Evolutionary conservation across 805 yeast species (phyloP).

Genomic region (Teunomyces pallodes): DNA sequence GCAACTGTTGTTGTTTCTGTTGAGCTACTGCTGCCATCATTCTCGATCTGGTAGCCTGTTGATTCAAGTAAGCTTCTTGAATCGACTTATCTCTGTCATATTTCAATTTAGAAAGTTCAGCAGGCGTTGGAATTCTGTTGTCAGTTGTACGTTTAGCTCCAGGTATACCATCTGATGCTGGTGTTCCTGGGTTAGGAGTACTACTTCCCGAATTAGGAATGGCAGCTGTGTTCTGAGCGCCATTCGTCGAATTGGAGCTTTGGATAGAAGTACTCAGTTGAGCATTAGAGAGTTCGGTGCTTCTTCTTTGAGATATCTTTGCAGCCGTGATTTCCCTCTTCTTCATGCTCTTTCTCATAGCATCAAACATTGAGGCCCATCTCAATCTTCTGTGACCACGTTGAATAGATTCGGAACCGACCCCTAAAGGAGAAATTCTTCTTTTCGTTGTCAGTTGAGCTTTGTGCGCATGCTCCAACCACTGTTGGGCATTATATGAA

Average conservation of each 20-base stretch:
- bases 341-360: constrained; percentile 83
- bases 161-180: constrained; percentile 46
- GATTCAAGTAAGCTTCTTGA: constrained; percentile 65
- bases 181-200: constrained; percentile 7
- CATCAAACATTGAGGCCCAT: constrained; percentile 98
- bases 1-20: constrained; percentile 7
- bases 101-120: constrained; percentile 79
- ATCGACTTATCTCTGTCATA: constrained; percentile 82
- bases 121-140: constrained; percentile 60
- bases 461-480: constrained; percentile 89
- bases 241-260: neutral
- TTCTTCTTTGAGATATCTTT: constrained; percentile 18
- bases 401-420: constrained; percentile 89
- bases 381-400: constrained; percentile 87
- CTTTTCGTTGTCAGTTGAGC: constrained; percentile 86
- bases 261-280: constrained; percentile 2
- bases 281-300: neutral
- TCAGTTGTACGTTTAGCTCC: constrained; percentile 36
- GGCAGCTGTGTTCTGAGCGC: constrained; percentile 4
- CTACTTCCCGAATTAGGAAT: constrained; percentile 3
- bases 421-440: constrained; percentile 87
- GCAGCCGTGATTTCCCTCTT: constrained; percentile 71
- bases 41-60: constrained; percentile 41
- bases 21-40: constrained; percentile 44
- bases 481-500: constrained; percentile 79